Evolutionary conservation across 2,329 filamentous ascomycete genomes (phyloP).

Genomic region (Coniochaeta pulveracea): DNA sequence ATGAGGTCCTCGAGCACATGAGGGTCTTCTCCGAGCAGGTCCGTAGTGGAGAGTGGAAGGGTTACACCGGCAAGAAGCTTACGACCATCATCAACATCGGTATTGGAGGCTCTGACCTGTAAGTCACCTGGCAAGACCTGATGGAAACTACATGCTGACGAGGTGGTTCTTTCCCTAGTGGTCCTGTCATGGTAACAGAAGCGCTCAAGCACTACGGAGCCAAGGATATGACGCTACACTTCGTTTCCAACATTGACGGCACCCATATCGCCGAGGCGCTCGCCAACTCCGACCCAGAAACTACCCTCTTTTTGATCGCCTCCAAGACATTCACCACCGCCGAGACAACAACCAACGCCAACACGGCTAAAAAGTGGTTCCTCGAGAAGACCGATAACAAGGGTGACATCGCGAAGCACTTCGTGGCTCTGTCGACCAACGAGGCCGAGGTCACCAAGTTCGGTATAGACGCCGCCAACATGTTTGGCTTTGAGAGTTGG

Average conservation of each 20-base stretch:
- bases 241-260: conserved; percentile 98
- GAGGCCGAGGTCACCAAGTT: conserved; percentile 94
- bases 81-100: conserved; percentile 95
- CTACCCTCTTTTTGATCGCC: conserved; percentile 95
- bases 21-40: conserved; percentile 96
- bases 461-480: conserved; percentile 96
- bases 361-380: conserved; percentile 96
- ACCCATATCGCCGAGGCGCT: conserved; percentile 95
- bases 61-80: conserved; percentile 93
- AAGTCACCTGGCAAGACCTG: neutral
- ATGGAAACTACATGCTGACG: neutral
- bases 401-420: conserved; percentile 94
- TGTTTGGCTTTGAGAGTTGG: conserved; percentile 99
- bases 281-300: conserved; percentile 81
- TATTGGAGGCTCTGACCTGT: conserved; percentile 97
- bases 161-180: conserved; percentile 36
- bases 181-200: conserved; percentile 98
- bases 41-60: conserved; percentile 91
- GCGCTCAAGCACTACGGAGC: conserved; percentile 91
- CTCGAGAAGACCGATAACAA: conserved; percentile 65
- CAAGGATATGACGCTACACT: conserved; percentile 80
- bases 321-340: conserved; percentile 99
- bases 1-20: conserved; percentile 89
- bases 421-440: conserved; percentile 95
- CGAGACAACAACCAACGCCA: conserved; percentile 94